These are phyloP conservation scores for Jatropha curcas DNA, from an alignment of 345 rosid species.

Conservation along the genomic window DNA sequence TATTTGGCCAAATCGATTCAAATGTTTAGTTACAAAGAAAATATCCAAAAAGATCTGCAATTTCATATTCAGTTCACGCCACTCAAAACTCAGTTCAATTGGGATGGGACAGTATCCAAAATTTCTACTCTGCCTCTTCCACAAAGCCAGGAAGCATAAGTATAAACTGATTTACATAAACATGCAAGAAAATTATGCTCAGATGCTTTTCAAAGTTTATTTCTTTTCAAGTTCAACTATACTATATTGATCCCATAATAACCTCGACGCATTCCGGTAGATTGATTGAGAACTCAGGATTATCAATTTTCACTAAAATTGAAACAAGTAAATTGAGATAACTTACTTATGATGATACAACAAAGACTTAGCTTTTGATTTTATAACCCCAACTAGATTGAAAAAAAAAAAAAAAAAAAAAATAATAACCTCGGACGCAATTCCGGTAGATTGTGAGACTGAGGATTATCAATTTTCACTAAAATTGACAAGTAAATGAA, in stretches of 20 bases:
- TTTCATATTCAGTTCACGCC: no score
- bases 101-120: no score
- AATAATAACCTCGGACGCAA: background rate
- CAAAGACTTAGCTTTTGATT: background rate
- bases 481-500: slow-evolving; percentile 10
- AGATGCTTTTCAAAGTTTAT: no score
- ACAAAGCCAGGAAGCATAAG: no score
- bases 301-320: background rate
- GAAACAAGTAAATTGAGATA: slow-evolving; percentile 12
- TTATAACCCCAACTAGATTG: background rate
- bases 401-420: background rate
- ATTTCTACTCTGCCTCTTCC: no score
- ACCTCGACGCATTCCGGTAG: background rate
- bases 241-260: background rate
- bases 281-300: background rate
- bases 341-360: slow-evolving; percentile 12
- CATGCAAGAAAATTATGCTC: no score
- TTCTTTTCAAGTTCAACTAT: background rate
- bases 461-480: background rate
- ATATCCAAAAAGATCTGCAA: no score
- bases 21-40: no score
- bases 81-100: no score
- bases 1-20: no score
- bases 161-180: no score
- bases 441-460: background rate